These are phyloP conservation scores for Cardamine resedifolia DNA, from an alignment of 345 rosid genomes.

Conservation along the genomic window DNA sequence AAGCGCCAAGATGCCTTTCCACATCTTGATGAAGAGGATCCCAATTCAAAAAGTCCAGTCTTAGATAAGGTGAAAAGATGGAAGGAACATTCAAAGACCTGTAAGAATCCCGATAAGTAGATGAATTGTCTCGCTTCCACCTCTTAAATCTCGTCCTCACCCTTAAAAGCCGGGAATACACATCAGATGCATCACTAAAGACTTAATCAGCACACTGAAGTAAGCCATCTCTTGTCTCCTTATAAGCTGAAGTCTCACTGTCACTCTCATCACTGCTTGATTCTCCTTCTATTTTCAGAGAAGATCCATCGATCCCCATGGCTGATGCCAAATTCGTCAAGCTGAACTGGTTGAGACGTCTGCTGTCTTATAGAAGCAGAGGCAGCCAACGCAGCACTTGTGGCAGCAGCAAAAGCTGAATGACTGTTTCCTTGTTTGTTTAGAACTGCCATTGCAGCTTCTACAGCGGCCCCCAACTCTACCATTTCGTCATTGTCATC, in stretches of 20 bases:
- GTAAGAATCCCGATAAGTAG: conserved; percentile 82
- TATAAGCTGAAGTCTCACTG: conserved; percentile 75
- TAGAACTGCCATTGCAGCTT: conserved; percentile 69
- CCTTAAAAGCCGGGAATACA: conserved; percentile 70
- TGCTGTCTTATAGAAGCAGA: conserved; percentile 59
- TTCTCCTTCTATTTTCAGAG: conserved; percentile 84
- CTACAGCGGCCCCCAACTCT: conserved; percentile 80
- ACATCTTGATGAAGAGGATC: conserved; percentile 78
- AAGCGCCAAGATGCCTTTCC: conserved; percentile 84
- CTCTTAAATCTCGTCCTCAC: conserved; percentile 78
- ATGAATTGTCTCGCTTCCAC: conserved; percentile 78
- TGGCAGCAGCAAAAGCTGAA: conserved; percentile 61
- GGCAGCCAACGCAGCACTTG: no score
- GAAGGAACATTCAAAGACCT: conserved; percentile 80
- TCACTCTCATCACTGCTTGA: conserved; percentile 97
- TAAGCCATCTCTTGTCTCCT: conserved; percentile 59
- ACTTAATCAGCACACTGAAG: conserved; percentile 75
- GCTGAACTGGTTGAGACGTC: conserved; percentile 56
- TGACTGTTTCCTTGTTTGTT: conserved; percentile 59
- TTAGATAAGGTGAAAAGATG: conserved; percentile 89
- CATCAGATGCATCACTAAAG: conserved; percentile 89
- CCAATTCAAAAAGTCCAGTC: conserved; percentile 91
- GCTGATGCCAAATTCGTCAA: conserved; percentile 86
- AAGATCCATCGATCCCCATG: conserved; percentile 60
- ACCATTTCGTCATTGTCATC: conserved; percentile 82